Conservation (phyloP, 805 yeast species). For the Starmerella apis region DNA sequence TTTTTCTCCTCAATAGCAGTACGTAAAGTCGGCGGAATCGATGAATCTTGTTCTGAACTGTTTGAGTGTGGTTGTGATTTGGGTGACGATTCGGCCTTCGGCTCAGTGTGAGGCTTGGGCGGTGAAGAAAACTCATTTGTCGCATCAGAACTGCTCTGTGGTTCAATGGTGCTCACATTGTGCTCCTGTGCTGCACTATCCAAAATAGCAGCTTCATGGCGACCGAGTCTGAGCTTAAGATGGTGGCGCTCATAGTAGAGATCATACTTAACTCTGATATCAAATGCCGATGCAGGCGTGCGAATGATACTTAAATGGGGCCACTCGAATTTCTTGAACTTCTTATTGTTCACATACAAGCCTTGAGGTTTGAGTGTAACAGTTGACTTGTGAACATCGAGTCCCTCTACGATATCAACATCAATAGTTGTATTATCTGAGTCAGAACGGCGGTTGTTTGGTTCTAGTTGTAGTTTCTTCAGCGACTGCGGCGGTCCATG, state of each 20-base stretch:
- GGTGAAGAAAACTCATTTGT: background rate
- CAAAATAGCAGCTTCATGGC: background rate
- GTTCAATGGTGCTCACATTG: background rate
- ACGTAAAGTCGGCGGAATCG: background rate
- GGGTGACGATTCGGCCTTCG: background rate
- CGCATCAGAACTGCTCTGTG: background rate
- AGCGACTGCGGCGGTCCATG: conserved; percentile 1
- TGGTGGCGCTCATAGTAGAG: background rate
- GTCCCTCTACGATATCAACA: background rate
- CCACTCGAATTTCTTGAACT: conserved; percentile 1
- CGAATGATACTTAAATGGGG: background rate
- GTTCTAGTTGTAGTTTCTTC: background rate
- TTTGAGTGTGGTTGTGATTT: background rate
- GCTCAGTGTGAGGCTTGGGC: background rate
- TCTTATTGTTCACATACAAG: background rate
- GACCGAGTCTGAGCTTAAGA: background rate
- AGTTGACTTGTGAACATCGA: background rate
- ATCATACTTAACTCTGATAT: background rate
- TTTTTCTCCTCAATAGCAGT: background rate
- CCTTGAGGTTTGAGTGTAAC: background rate
- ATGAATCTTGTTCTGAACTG: background rate
- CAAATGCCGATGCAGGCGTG: background rate
- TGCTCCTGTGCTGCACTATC: background rate
- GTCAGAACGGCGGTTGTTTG: background rate
- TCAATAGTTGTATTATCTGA: background rate